Conservation (phyloP, 202 grass and related monocot species). For the Bolboschoenoplectus hybrid region DNA sequence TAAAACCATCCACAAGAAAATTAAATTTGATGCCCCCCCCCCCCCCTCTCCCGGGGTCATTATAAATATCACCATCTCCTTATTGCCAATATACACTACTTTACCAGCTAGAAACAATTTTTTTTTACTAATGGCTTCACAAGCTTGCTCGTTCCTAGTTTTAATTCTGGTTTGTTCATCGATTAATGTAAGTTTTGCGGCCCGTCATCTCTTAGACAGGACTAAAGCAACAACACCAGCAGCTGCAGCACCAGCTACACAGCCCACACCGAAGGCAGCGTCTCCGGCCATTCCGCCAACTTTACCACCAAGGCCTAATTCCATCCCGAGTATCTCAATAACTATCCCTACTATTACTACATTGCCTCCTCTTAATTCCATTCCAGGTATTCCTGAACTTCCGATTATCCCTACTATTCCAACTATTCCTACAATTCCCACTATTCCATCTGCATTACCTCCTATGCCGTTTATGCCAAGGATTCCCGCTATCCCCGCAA, state of each 20-base stretch:
- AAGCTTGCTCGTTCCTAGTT: conserved; percentile 42
- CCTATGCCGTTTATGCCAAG: conserved; percentile 54
- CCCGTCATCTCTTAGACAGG: conserved; percentile 61
- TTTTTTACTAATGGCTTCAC: conserved; percentile 47
- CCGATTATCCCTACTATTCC: conserved; percentile 39
- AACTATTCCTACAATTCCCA: conserved; percentile 41
- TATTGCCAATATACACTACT: neutral
- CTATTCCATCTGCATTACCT: conserved; percentile 43
- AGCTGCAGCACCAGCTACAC: neutral
- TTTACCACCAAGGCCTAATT: conserved; percentile 46
- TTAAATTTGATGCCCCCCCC: too few relatives aligned
- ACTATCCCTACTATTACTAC: conserved; percentile 3
- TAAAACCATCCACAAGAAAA: too few relatives aligned
- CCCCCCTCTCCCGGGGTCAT: too few relatives aligned
- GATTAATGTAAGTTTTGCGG: conserved; percentile 51
- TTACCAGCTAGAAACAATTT: neutral
- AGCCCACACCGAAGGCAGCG: conserved; percentile 23
- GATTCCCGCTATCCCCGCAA: conserved; percentile 16
- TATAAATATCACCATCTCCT: conserved; percentile 1
- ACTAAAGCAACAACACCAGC: conserved; percentile 31
- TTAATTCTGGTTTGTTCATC: conserved; percentile 47
- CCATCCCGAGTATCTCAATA: conserved; percentile 43
- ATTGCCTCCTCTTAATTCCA: conserved; percentile 50
- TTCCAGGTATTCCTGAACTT: conserved; percentile 51
- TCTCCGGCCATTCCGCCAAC: conserved; percentile 41